Percentiles rank a stretch among this genome's conserved stretches.
Conservation (phyloP, 192 early-diverging fungal species). For the Coemansia sp. region DNA sequence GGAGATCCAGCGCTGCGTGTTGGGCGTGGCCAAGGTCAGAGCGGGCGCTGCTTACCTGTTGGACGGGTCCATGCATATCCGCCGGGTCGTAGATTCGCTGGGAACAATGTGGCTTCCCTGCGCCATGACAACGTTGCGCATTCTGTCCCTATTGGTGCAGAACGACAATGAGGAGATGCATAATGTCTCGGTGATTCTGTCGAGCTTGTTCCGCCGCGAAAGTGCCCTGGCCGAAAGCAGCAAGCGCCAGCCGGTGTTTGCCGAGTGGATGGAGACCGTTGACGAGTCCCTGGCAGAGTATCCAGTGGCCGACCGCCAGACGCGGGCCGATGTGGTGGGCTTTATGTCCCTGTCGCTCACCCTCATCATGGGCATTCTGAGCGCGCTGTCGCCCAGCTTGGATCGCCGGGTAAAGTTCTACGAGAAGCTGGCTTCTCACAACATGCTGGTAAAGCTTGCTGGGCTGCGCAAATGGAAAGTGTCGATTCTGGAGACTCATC, state of each 20-base stretch:
- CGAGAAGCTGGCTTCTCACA: constrained; percentile 28
- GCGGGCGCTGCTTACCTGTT: constrained; percentile 18
- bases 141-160: constrained; percentile 27
- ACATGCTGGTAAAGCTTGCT: constrained; percentile 33
- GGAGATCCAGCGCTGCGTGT: constrained; percentile 43
- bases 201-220: constrained; percentile 34
- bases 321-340: constrained; percentile 21
- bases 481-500: constrained; percentile 23
- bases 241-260: constrained; percentile 30
- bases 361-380: constrained; percentile 21
- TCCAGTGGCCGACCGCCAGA: constrained; percentile 2
- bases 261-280: constrained; percentile 49
- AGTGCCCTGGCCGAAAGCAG: background rate
- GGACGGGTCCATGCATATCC: constrained; percentile 17
- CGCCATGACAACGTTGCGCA: constrained; percentile 33
- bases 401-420: constrained; percentile 37
- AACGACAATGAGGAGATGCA: constrained; percentile 13
- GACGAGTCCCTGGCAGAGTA: constrained; percentile 31
- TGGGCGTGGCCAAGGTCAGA: constrained; percentile 31
- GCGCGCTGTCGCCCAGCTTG: constrained; percentile 22
- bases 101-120: constrained; percentile 41
- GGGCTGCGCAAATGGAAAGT: constrained; percentile 21
- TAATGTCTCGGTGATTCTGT: constrained; percentile 15
- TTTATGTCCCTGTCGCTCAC: constrained; percentile 28
- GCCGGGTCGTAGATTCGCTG: constrained; percentile 37